Evolutionary conservation across 768 basidiomycete genomes (phyloP).

Genomic region (Tephrocybe sp.): DNA sequence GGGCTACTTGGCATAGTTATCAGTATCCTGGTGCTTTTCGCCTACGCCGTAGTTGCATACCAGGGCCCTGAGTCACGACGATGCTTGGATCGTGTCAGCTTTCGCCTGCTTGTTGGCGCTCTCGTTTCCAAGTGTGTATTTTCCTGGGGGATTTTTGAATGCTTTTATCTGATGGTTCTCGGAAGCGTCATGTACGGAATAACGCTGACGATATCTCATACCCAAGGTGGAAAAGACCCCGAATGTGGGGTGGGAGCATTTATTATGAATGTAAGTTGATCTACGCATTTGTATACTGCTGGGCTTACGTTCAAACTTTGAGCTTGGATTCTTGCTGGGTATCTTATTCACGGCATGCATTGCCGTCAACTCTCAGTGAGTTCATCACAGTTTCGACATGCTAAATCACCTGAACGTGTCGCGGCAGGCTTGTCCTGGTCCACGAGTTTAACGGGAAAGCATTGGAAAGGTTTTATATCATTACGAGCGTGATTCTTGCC

Average conservation of each 20-base stretch:
- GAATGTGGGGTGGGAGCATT: not conserved
- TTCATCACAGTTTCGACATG: too few species aligned
- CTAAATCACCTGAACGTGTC: not conserved
- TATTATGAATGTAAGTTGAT: not conserved
- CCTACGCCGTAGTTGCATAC: not conserved
- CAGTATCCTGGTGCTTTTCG: not conserved
- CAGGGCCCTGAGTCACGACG: not conserved
- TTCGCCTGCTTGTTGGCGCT: not conserved
- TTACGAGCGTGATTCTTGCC: not conserved
- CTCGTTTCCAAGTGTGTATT: not conserved
- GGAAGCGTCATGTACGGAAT: not conserved
- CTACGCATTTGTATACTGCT: not conserved
- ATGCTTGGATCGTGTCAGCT: slow-evolving; percentile 1
- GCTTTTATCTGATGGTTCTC: not conserved
- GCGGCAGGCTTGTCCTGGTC: slow-evolving; percentile 3
- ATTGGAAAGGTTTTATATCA: slow-evolving; percentile 8
- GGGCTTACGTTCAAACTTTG: not conserved
- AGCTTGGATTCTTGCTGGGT: not conserved
- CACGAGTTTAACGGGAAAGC: slow-evolving; percentile 3
- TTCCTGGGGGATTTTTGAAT: not conserved
- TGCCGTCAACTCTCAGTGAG: slow-evolving; percentile 4
- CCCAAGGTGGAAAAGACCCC: not conserved
- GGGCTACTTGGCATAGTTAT: not conserved
- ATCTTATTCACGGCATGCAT: slow-evolving; percentile 7
- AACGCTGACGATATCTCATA: not conserved